phyloP scores from a whole-genome alignment of 2,329 filamentous ascomycete genomes.

The Westerdykella aurantiaca region DNA sequence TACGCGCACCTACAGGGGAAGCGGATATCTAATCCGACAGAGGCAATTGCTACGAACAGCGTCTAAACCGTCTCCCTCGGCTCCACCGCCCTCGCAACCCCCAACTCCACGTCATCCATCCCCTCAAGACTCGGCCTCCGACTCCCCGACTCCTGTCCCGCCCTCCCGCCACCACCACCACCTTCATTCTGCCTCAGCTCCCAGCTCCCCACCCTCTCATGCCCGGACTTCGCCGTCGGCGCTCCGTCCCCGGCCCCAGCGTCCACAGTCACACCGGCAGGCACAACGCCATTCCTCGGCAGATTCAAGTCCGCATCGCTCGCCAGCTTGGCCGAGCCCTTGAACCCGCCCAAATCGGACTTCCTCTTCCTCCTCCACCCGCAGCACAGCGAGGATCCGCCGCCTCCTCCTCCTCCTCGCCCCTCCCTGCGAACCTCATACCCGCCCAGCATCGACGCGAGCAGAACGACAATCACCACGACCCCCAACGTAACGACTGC shows the following conservation, averaged over 20 bases:
- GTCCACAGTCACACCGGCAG: slow-evolving; percentile 22
- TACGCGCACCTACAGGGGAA: too few relatives aligned
- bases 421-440: slow-evolving; percentile 41
- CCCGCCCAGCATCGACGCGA: slow-evolving; percentile 43
- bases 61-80: slow-evolving; percentile 45
- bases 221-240: slow-evolving; percentile 24
- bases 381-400: neutral
- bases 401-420: neutral
- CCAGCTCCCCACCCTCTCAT: slow-evolving; percentile 55
- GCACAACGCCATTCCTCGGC: slow-evolving; percentile 38
- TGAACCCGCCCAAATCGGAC: slow-evolving; percentile 50
- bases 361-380: slow-evolving; percentile 19
- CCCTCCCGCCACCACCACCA: slow-evolving; percentile 15
- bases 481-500: slow-evolving; percentile 48
- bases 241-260: neutral
- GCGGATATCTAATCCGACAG: neutral
- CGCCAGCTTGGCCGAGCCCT: slow-evolving; percentile 49
- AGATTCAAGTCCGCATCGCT: slow-evolving; percentile 50
- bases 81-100: slow-evolving; percentile 38
- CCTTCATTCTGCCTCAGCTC: slow-evolving; percentile 43
- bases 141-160: slow-evolving; percentile 16
- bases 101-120: slow-evolving; percentile 36
- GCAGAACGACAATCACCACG: slow-evolving; percentile 38
- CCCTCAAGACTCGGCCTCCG: slow-evolving; percentile 43
- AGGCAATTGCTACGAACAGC: neutral